Evolutionary conservation across 164 flowering plant species (phyloP), one percentile per base, ranked within the genome.

Genomic region (Berberis thunbergii): DNA sequence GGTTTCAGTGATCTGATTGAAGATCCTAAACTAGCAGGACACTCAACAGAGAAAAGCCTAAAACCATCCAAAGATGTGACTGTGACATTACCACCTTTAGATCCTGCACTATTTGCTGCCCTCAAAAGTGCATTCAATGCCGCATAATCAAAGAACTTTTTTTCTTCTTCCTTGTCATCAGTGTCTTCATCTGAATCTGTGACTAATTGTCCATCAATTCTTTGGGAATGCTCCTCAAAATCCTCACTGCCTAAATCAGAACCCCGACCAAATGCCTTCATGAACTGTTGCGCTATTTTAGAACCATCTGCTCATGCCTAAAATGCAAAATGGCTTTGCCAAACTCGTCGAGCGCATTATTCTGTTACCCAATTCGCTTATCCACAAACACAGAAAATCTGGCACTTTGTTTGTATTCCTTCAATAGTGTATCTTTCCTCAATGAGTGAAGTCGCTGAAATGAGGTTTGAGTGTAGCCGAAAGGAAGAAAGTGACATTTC

Each of bases 11-110:
- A 70, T 42, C 79, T 78, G 40, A 77, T 76, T 12, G 93, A 84
- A 45, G 95, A 78, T 41, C 96, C 96, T 76, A 92, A 72, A 49
- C 98, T 96, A 56, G 93, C 98, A 52, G 98, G 98, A 26, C 87
- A 88, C 69, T 89, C 96, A 13, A 83, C 77, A 49, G 94, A 80
- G 81, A 93, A 90, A 67, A 93, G 81, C 77, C 82, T 77, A 4
- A 97, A 78, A 39, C 89, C 94, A 70, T 90, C 96, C 55, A 78
- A 73, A 48, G 97, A 75, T 9, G 88, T 76, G 57, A 86, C 73
- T 11, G 87, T 85, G 67, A 88, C 70, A 48, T 6, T 75, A n/a
- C 79, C 80, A 48, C 75, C 79, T 62, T 83, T 88, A 3, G 86
- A 64, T 10, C 77, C 77, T 67, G 66, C 87, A 74, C 78, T 80